Evolutionary conservation across 768 basidiomycete genomes (phyloP), one percentile per base, ranked within the genome.

Genomic region (Ramaria rubella): DNA sequence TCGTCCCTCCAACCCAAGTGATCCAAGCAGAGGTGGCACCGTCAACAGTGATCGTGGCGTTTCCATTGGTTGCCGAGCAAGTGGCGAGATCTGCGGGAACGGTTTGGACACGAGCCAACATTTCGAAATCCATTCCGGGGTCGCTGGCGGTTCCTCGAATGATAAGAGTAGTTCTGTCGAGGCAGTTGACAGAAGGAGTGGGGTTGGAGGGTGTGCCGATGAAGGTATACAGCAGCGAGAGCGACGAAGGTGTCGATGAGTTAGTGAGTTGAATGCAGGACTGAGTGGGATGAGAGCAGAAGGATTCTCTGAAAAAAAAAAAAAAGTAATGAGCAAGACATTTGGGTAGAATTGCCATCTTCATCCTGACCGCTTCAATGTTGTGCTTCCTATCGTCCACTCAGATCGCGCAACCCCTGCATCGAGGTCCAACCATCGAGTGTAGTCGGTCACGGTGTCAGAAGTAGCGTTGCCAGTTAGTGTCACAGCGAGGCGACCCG

Each of bases 1-100:
- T 77, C 15, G 87, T 89, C 27, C 76, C 85, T n/a, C 86, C 87
- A 17, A 82, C 79, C 85, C 86, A 88, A 6, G 80, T 78, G 61
- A 87, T 68, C 83, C 81, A 86, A 0, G 81, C 74, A 57, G 83
- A 81, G 1, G 70, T 70, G 26, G 78, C 72, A 19, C 72, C 67
- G 1, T 67, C 60, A 21, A 67, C 69, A 6, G 64, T 66, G 14
- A 88, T 72, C 15, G 52, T 54, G 11, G 52, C 52, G 1, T 77
- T 77, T 23, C 77, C 76, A 9, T 64, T 64, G 24, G 62, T 46
- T 0, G 65, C 45, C n/a, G 66, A 58, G 57, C 81, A 81, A 0
- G 63, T 31, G 11, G 38, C 52, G 17, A 54, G 52, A 19, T 8
- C 65, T 66, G 17, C 40, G 24, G 24, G 72, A 9, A 17, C 67